Conservation (phyloP, 805 yeast species). For the Blastobotrys terrestris region DNA sequence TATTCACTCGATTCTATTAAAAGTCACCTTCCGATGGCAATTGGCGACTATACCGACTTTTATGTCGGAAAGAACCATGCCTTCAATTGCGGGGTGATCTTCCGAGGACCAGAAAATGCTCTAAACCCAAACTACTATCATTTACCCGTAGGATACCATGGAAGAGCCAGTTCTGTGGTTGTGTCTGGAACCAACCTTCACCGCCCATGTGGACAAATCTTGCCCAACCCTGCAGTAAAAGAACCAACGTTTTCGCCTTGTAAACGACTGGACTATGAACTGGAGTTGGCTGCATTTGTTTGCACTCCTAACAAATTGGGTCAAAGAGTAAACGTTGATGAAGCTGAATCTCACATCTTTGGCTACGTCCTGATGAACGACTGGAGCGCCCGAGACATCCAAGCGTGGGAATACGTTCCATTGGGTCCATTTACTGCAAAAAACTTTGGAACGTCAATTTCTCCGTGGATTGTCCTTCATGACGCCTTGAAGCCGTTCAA, state of each 20-base stretch:
- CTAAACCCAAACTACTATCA: slow-evolving; percentile 23
- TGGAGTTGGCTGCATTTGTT: slow-evolving; percentile 23
- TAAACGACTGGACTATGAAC: slow-evolving; percentile 20
- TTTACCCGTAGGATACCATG: slow-evolving; percentile 25
- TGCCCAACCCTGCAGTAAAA: slow-evolving; percentile 11
- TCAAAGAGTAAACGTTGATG: slow-evolving; percentile 13
- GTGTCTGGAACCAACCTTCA: slow-evolving; percentile 22
- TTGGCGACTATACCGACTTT: slow-evolving; percentile 26
- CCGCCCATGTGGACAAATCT: slow-evolving; percentile 23
- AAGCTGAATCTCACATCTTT: slow-evolving; percentile 21
- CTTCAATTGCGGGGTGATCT: slow-evolving; percentile 21
- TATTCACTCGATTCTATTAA: slow-evolving; percentile 3
- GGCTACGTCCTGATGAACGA: slow-evolving; percentile 25
- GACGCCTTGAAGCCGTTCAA: slow-evolving; percentile 21
- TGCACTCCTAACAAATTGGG: slow-evolving; percentile 19
- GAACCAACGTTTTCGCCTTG: slow-evolving; percentile 9
- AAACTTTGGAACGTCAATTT: slow-evolving; percentile 23
- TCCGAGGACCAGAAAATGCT: slow-evolving; percentile 22
- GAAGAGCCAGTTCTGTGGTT: slow-evolving; percentile 23
- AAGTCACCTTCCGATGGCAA: slow-evolving; percentile 18
- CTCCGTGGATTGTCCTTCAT: slow-evolving; percentile 23
- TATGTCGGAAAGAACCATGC: slow-evolving; percentile 24
- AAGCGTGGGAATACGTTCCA: slow-evolving; percentile 26
- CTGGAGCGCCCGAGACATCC: slow-evolving; percentile 25
- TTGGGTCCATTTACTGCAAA: slow-evolving; percentile 25